phyloP scores from a whole-genome alignment of 2,329 filamentous ascomycete species.

The Fusarium dlaminii region DNA sequence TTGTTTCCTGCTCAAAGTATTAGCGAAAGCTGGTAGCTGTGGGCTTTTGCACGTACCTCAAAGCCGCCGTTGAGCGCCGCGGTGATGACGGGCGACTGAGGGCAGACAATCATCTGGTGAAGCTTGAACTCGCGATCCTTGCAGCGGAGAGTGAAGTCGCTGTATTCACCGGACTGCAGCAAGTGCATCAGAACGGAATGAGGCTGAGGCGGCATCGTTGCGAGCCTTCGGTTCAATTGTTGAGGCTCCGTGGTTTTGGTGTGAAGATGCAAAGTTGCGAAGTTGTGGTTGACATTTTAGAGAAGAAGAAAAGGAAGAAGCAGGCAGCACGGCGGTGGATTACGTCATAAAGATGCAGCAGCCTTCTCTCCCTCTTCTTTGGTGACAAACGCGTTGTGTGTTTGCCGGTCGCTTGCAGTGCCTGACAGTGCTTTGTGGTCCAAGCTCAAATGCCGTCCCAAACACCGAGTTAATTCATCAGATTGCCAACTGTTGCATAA shows the following conservation, averaged over 20 bases:
- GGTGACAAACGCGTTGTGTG: rapidly evolving
- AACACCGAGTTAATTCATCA: background rate
- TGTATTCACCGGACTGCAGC: background rate
- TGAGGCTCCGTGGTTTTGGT: rapidly evolving
- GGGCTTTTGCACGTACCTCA: background rate
- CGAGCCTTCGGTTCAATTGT: rapidly evolving
- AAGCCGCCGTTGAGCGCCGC: background rate
- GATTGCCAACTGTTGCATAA: rapidly evolving
- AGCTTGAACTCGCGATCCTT: background rate
- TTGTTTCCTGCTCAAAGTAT: background rate
- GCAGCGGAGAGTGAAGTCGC: background rate
- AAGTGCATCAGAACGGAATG: background rate
- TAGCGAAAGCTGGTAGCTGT: rapidly evolving
- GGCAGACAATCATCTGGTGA: background rate
- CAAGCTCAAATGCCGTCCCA: rapidly evolving
- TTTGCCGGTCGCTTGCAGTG: background rate
- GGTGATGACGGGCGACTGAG: background rate
- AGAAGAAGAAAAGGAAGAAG: background rate
- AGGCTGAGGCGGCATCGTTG: background rate
- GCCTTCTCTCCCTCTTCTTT: rapidly evolving
- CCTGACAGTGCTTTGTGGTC: background rate
- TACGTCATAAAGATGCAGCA: background rate
- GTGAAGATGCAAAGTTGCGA: rapidly evolving
- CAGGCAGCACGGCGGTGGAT: background rate
- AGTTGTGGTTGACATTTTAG: background rate